Base-by-base conservation (phyloP, 2,329 filamentous ascomycete genomes). In the Aspergillus caelatus region DNA sequence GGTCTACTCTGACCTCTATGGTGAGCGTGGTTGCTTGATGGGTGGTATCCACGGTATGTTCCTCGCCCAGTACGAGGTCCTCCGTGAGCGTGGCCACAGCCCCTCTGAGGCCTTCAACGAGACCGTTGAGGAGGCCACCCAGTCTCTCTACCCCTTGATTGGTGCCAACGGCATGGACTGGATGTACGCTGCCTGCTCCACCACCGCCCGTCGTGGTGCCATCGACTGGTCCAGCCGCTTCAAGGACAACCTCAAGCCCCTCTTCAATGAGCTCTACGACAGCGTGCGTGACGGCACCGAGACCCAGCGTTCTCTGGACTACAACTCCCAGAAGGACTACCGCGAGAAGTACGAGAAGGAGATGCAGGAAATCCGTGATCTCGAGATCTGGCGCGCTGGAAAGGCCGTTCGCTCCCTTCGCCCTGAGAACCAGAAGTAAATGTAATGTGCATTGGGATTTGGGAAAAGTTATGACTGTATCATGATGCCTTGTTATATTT, bases 11-110 rank as follows among this genome's bases (percentile, higher is more conserved):
- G 95, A 98, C 84, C 90, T 99, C 73, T 99, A 99, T 87, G 95
- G 95, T 83, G 95, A 99, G 91, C 94, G 95, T 85, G 95, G 95
- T 80, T 99, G 95, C 90, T 87, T 99, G 78, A 99, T 99, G 95
- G 95, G 95, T 75, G 95, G 95, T 83, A 99, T 99, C 84, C 95
- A 99, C 89, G 95, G 95, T 81, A 99, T 99, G 95, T 99, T 99
- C 92, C 93, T 99, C 73, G 95, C 95, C 67, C 95, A 99, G 87
- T 99, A 99, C 88, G 95, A 99, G 88, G 95, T 99, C 73, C 94
- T 99, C 83, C 94, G 95, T 79, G 95, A 99, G 90, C 91, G 92
- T 74, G 95, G 95, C 83, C 95, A 99, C 90, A 91, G 88, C 83
- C 95, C 95, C 80, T 94, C 91, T 75, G 95, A 99, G 86, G 95